phyloP scores from a whole-genome alignment of 371 early-diverging fungal genomes.

The Lichtheimia corymbifera region DNA sequence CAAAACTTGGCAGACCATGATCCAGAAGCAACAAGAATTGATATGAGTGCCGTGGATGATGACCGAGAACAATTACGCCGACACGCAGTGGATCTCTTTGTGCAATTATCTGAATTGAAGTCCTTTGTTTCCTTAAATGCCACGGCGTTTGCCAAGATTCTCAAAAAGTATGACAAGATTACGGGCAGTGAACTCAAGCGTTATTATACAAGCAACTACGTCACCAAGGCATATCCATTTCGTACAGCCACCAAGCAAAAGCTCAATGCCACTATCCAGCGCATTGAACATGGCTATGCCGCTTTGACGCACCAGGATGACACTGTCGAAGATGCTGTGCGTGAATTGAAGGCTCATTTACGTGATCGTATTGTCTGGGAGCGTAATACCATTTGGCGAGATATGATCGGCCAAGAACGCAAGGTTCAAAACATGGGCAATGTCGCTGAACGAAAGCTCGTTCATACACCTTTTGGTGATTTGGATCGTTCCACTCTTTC shows the following conservation, averaged over 20 bases:
- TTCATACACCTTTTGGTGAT: constrained; percentile 7
- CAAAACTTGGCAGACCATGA: constrained; percentile 35
- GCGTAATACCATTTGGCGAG: constrained; percentile 97
- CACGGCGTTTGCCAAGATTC: constrained; percentile 94
- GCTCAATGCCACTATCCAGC: constrained; percentile 64
- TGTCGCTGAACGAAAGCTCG: constrained; percentile 39
- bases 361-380: constrained; percentile 94
- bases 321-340: constrained; percentile 61
- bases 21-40: constrained; percentile 15
- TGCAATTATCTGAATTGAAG: constrained; percentile 81
- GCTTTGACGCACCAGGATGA: constrained; percentile 37
- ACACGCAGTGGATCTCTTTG: constrained; percentile 68
- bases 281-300: constrained; percentile 60
- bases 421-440: constrained; percentile 65
- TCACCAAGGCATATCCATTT: constrained; percentile 71
- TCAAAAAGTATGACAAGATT: constrained; percentile 97
- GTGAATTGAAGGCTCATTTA: constrained; percentile 79
- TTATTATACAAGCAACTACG: constrained; percentile 46
- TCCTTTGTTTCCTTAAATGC: constrained; percentile 91
- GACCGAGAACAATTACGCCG: constrained; percentile 28
- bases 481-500: constrained; percentile 38
- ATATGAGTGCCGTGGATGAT: background rate
- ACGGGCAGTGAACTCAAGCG: constrained; percentile 63
- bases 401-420: constrained; percentile 94
- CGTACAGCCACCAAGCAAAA: constrained; percentile 53